Evolutionary conservation across 306 rosid species (phyloP).

Genomic region (Glycine latifolia): DNA sequence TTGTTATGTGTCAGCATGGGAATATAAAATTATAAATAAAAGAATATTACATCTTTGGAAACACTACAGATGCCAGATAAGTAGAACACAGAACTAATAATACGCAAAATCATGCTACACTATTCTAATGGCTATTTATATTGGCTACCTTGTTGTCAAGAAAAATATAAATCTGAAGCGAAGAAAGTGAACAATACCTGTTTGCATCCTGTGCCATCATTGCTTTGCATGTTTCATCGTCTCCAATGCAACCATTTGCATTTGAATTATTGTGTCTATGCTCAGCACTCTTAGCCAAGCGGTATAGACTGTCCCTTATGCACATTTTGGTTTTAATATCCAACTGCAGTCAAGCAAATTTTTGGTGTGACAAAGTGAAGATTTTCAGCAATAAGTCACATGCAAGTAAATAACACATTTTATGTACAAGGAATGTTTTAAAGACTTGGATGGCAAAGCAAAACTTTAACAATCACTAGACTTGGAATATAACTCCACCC

Average conservation of each 20-base stretch:
- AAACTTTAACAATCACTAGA: too few relatives aligned
- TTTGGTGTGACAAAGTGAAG: slow-evolving; percentile 9
- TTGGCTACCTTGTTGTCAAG: background rate
- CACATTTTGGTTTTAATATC: slow-evolving; percentile 81
- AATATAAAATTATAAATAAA: slow-evolving; percentile 9
- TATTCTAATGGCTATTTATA: background rate
- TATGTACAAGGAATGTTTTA: too few relatives aligned
- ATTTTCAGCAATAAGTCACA: slow-evolving; percentile 36
- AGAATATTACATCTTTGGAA: slow-evolving; percentile 1
- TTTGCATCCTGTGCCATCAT: slow-evolving; percentile 55
- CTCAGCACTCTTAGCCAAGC: slow-evolving; percentile 91
- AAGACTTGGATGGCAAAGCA: too few relatives aligned
- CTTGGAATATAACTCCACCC: too few relatives aligned
- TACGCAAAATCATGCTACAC: background rate
- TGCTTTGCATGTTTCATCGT: slow-evolving; percentile 57
- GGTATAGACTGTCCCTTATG: slow-evolving; percentile 91
- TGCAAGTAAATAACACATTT: background rate
- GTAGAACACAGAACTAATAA: slow-evolving; percentile 10
- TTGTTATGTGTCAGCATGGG: slow-evolving; percentile 15
- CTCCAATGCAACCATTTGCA: slow-evolving; percentile 53
- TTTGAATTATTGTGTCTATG: slow-evolving; percentile 67
- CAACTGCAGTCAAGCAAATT: slow-evolving; percentile 62
- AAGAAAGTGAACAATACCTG: slow-evolving; percentile 56
- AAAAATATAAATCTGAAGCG: slow-evolving; percentile 28
- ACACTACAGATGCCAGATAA: slow-evolving; percentile 15